Conservation (phyloP, 495 filamentous ascomycete genomes). For the Penicillium tannophilum region DNA sequence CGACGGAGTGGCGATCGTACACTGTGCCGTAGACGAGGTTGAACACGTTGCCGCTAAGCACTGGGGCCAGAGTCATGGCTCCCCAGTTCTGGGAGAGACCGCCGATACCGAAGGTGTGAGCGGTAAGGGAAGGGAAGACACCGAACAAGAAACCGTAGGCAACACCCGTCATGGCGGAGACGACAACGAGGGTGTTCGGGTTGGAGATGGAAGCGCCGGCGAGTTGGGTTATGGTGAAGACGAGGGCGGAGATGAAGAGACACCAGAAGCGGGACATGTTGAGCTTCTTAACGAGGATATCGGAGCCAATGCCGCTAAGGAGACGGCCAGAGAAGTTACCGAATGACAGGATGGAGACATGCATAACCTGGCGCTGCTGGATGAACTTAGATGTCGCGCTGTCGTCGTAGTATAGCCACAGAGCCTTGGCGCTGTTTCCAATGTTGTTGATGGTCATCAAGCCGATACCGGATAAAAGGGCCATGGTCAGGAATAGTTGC, state of each 20-base stretch:
- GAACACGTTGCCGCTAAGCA: constrained; percentile 86
- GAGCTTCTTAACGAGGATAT: constrained; percentile 79
- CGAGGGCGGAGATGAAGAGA: constrained; percentile 68
- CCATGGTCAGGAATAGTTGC: constrained; percentile 84
- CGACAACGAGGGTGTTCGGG: constrained; percentile 72
- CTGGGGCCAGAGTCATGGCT: constrained; percentile 84
- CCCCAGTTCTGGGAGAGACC: constrained; percentile 95
- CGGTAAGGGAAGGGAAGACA: constrained; percentile 88
- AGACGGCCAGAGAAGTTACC: constrained; percentile 83
- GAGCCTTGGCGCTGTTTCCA: constrained; percentile 78
- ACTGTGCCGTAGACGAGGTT: constrained; percentile 80
- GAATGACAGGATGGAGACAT: constrained; percentile 90
- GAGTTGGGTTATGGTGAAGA: constrained; percentile 83
- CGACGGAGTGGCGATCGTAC: constrained; percentile 75
- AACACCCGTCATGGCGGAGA: constrained; percentile 82
- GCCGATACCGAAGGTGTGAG: constrained; percentile 86
- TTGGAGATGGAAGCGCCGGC: constrained; percentile 77
- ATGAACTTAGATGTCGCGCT: constrained; percentile 73
- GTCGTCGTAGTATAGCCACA: constrained; percentile 84
- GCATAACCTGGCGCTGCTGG: constrained; percentile 80
- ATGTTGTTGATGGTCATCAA: constrained; percentile 99
- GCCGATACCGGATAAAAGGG: constrained; percentile 85
- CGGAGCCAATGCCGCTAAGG: constrained; percentile 71
- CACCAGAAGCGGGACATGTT: constrained; percentile 87
- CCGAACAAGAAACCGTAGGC: constrained; percentile 96